A percentile compares a stretch with the other conserved stretches of the same genome.
Conservation (phyloP, 495 filamentous ascomycete species). For the Echria macrotheca region DNA sequence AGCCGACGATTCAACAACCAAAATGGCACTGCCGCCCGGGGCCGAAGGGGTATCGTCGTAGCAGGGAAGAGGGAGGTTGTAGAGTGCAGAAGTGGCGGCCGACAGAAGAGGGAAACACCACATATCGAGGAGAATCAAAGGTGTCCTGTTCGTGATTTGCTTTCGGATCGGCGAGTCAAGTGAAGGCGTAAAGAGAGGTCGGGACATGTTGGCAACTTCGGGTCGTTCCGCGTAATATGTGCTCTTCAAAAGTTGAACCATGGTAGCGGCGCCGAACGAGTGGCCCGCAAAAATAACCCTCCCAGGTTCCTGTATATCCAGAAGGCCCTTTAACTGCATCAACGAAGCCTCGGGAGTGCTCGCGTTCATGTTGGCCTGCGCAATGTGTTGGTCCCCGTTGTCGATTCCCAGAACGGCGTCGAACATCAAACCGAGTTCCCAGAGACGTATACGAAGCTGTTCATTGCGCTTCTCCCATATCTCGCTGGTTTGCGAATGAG, state of each 20-base stretch:
- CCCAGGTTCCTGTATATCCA: slow-evolving; percentile 65
- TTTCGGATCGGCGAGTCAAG: slow-evolving; percentile 40
- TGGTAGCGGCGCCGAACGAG: slow-evolving; percentile 67
- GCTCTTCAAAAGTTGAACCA: slow-evolving; percentile 67
- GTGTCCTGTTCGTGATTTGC: slow-evolving; percentile 59
- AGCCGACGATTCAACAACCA: slow-evolving; percentile 61
- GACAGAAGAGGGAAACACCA: slow-evolving; percentile 66
- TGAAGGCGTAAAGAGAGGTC: slow-evolving; percentile 47
- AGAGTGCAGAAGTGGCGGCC: slow-evolving; percentile 49
- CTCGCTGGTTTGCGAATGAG: slow-evolving; percentile 51
- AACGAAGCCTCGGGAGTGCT: slow-evolving; percentile 39
- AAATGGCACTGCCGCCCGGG: slow-evolving; percentile 44
- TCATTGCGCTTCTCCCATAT: slow-evolving; percentile 54
- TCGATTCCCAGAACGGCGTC: slow-evolving; percentile 61
- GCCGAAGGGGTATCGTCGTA: slow-evolving; percentile 40
- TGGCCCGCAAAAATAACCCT: slow-evolving; percentile 67
- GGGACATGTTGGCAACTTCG: slow-evolving; percentile 18
- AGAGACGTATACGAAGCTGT: slow-evolving; percentile 65
- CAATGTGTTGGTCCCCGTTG: slow-evolving; percentile 28
- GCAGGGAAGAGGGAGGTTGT: slow-evolving; percentile 59
- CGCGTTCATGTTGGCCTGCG: slow-evolving; percentile 42
- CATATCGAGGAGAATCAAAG: slow-evolving; percentile 62
- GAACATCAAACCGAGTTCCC: slow-evolving; percentile 62
- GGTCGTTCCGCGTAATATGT: slow-evolving; percentile 52
- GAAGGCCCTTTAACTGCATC: slow-evolving; percentile 42